Conservation (phyloP, 2,329 filamentous ascomycete species). For the Eurotiales sp. region DNA sequence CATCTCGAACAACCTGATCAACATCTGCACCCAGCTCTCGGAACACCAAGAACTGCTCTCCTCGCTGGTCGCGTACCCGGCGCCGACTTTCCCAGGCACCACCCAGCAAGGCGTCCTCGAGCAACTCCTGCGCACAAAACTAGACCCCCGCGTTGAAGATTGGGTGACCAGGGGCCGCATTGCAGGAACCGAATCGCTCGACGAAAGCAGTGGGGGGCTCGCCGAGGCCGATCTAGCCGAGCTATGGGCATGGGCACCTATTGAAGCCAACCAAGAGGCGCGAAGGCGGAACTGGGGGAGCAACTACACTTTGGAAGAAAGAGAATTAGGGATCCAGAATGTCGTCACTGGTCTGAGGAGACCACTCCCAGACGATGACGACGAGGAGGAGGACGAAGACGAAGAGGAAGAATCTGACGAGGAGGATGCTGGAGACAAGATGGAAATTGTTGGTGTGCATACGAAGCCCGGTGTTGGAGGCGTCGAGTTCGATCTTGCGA, state of each 20-base stretch:
- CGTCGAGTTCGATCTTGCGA: conserved; percentile 33
- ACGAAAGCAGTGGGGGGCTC: conserved; percentile 23
- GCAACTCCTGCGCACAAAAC: conserved; percentile 74
- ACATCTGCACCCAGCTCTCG: conserved; percentile 61
- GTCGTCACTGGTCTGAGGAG: conserved; percentile 68
- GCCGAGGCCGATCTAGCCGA: conserved; percentile 51
- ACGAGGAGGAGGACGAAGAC: conserved; percentile 42
- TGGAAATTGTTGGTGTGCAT: conserved; percentile 39
- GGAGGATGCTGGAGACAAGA: conserved; percentile 33
- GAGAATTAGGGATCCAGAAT: conserved; percentile 61
- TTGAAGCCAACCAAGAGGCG: conserved; percentile 45
- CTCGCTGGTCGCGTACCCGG: conserved; percentile 69
- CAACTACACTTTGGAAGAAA: conserved; percentile 69
- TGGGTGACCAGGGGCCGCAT: conserved; percentile 64
- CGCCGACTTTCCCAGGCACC: conserved; percentile 69
- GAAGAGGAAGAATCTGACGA: conserved; percentile 56
- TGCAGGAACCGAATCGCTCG: conserved; percentile 22
- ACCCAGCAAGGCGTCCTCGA: conserved; percentile 60
- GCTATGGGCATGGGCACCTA: conserved; percentile 57
- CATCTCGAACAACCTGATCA: conserved; percentile 65
- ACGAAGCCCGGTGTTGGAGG: conserved; percentile 27
- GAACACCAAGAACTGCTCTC: conserved; percentile 65
- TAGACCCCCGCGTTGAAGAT: conserved; percentile 72
- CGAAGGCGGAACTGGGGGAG: conserved; percentile 54
- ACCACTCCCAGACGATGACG: conserved; percentile 54